These are phyloP conservation scores for Glycine latifolia DNA, from an alignment of 306 rosid species.

Conservation along the genomic window DNA sequence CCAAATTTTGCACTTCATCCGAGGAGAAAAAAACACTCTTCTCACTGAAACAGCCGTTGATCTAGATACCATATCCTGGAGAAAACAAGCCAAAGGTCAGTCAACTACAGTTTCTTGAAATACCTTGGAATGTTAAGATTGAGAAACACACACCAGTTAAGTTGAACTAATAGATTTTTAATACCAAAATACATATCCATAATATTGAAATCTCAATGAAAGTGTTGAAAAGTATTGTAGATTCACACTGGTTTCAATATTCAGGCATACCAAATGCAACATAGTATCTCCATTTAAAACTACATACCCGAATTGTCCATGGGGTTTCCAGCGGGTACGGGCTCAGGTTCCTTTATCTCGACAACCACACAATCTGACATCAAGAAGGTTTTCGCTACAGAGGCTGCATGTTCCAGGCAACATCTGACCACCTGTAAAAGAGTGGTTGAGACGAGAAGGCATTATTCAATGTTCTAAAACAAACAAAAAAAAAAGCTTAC, in stretches of 20 bases:
- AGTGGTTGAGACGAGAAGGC: neutral
- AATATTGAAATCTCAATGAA: neutral
- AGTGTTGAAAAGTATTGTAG: no score
- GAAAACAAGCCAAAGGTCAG: constrained; percentile 4
- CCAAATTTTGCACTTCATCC: constrained; percentile 33
- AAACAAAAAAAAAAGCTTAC: no score
- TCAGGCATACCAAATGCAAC: neutral
- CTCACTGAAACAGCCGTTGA: neutral
- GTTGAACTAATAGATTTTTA: no score
- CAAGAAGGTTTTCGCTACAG: constrained; percentile 95
- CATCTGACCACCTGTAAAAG: constrained; percentile 88
- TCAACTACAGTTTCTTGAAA: neutral
- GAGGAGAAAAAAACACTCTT: neutral
- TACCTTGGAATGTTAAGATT: neutral
- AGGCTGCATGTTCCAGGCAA: constrained; percentile 97
- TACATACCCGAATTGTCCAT: constrained; percentile 92
- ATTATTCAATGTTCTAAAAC: no score
- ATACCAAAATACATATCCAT: no score
- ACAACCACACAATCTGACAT: constrained; percentile 99
- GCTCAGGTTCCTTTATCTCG: constrained; percentile 96
- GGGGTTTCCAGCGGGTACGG: constrained; percentile 78
- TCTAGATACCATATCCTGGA: constrained; percentile 74
- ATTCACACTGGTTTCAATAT: no score
- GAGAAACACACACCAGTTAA: no score
- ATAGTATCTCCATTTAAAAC: neutral